Evolutionary conservation across 2,329 filamentous ascomycete species (phyloP), one percentile per base, ranked within the genome.

Genomic region (Davidsoniella neocaledoniae): DNA sequence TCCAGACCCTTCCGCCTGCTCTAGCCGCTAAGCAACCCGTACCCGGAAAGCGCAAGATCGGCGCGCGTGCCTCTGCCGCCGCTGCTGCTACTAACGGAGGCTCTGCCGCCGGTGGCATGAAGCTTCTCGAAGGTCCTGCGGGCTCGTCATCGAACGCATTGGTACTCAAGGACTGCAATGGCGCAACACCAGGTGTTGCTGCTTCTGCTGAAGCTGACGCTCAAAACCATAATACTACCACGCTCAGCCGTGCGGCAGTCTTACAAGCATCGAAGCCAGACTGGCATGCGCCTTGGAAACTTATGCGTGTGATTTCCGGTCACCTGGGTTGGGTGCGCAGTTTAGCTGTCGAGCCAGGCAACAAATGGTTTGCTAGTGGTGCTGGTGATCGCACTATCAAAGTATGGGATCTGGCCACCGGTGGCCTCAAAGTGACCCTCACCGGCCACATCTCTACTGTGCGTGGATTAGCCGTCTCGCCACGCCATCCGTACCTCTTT

Each of bases 211-310:
- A 54, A 56, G 33, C 55, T 52, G 40, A 54, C 40, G 41, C 45
- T 2, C 49, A 47, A 7, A 54, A 51, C 21, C 21, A 49, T 17
- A 52, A 52, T 40, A 51, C 52, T 4, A 51, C 49, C 10, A 39
- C 42, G 16, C 63, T 60, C 58, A 63, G 59, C 46, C 51, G 61
- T 6, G 45, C 55, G 4, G 55, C 60, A 14, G 50, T 57, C 10
- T 54, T 64, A 38, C 59, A 64, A 53, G 63, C 64, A 56, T 71
- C 79, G 51, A 86, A 81, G 63, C 93, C 93, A 1, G 83, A 95
- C 52, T 98, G 91, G 91, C 91, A 98, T 63, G 78, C 88, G 54
- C 93, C 93, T 10, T 98, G 93, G 91, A 96, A 95, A 73, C 72
- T 96, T 53, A 93, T 94, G 83, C 79, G 91, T 54, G 93, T 98